Percentiles rank a stretch among this genome's conserved stretches.
Evolutionary conservation across 2,329 filamentous ascomycete species (phyloP).

Genomic region (Ophiostoma montium): DNA sequence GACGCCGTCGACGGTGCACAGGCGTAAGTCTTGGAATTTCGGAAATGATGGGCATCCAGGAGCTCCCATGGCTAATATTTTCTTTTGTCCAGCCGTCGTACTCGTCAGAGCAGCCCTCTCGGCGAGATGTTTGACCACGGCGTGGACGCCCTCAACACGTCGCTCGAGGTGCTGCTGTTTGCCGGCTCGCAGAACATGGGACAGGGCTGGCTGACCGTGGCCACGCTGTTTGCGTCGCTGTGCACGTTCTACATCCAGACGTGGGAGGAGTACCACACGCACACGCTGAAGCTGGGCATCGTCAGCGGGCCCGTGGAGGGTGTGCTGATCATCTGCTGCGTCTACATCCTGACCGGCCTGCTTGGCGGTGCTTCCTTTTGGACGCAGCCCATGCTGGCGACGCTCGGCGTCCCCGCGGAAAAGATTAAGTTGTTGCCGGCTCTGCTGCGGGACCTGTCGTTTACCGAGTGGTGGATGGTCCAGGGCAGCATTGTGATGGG

Average conservation of each 20-base stretch:
- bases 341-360: conserved; percentile 73
- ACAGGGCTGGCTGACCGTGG: conserved; percentile 78
- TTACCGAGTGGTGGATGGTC: conserved; percentile 85
- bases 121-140: conserved; percentile 97
- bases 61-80: neutral
- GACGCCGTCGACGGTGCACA: conserved; percentile 93
- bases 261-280: conserved; percentile 98
- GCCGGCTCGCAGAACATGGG: conserved; percentile 86
- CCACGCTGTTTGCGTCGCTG: conserved; percentile 68
- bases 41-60: too few species aligned
- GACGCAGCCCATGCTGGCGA: conserved; percentile 66
- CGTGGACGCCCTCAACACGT: conserved; percentile 91
- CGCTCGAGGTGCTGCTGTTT: conserved; percentile 85
- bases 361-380: conserved; percentile 86
- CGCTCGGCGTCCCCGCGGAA: conserved; percentile 52
- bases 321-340: conserved; percentile 64
- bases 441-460: conserved; percentile 63
- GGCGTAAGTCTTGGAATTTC: conserved; percentile 44
- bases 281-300: conserved; percentile 81
- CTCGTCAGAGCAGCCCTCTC: conserved; percentile 79
- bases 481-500: conserved; percentile 72
- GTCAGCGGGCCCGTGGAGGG: conserved; percentile 94
- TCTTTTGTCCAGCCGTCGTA: conserved; percentile 51
- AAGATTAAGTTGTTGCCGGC: conserved; percentile 55
- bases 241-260: conserved; percentile 98